phyloP scores from a whole-genome alignment of 495 filamentous ascomycete genomes.

The Tuber indicum region DNA sequence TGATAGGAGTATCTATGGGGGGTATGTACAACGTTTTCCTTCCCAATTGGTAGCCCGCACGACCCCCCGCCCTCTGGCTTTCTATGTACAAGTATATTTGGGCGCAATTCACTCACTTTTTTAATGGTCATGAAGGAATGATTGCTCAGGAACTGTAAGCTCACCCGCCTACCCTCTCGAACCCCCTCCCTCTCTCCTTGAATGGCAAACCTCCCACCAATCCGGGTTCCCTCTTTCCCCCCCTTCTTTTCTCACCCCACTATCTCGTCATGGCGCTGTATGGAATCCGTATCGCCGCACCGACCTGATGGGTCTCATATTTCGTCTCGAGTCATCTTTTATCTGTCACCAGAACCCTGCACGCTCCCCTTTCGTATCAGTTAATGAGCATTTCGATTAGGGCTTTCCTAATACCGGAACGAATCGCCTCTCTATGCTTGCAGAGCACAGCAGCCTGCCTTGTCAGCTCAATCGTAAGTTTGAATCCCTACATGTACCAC shows the following conservation, averaged over 20 bases:
- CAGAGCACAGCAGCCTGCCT: constrained; percentile 66
- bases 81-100: background rate
- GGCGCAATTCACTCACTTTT: constrained; percentile 8
- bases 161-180: background rate
- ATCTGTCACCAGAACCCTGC: background rate
- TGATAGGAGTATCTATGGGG: constrained; percentile 70
- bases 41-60: constrained; percentile 11
- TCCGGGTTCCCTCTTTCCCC: background rate
- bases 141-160: constrained; percentile 71
- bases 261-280: background rate
- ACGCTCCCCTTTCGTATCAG: constrained; percentile 4
- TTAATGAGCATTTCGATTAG: constrained; percentile 34
- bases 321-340: background rate
- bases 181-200: constrained; percentile 6
- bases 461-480: constrained; percentile 53
- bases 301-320: constrained; percentile 15
- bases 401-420: constrained; percentile 56
- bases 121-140: constrained; percentile 50
- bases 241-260: background rate
- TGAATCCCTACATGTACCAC: constrained; percentile 19
- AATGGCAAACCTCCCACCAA: constrained; percentile 7
- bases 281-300: background rate
- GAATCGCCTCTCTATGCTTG: constrained; percentile 60
- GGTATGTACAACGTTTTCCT: constrained; percentile 45
- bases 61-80: background rate